Conservation (phyloP, 2,329 filamentous ascomycete genomes). For the Massarina eburnea region DNA sequence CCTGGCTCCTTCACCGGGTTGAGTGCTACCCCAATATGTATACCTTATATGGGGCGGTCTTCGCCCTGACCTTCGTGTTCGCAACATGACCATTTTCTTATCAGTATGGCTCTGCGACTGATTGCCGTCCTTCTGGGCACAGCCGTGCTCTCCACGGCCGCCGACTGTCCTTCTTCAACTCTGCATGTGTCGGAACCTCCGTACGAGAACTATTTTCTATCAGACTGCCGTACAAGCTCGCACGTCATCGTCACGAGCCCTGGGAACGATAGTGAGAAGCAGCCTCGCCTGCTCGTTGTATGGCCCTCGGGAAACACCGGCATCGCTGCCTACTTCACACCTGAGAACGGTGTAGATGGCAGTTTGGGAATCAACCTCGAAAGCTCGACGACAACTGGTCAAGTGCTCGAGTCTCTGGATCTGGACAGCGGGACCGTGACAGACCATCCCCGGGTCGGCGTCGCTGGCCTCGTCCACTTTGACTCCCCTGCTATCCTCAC, state of each 20-base stretch:
- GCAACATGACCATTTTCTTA: too few species aligned
- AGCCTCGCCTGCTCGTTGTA: constrained; percentile 60
- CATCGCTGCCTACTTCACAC: constrained; percentile 58
- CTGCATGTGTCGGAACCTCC: constrained; percentile 58
- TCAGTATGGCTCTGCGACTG: too few species aligned
- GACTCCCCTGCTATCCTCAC: constrained; percentile 60
- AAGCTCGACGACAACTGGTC: constrained; percentile 49
- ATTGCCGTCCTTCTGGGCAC: background rate
- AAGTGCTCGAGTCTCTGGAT: constrained; percentile 53
- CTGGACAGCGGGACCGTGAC: constrained; percentile 20
- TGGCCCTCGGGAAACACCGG: constrained; percentile 70
- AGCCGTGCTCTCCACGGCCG: constrained; percentile 1
- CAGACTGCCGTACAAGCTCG: constrained; percentile 61
- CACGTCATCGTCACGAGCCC: constrained; percentile 66
- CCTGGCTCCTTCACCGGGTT: too few species aligned
- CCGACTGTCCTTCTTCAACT: constrained; percentile 19
- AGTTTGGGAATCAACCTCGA: constrained; percentile 56
- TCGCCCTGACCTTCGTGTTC: too few species aligned
- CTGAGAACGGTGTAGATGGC: constrained; percentile 56
- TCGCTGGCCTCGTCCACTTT: constrained; percentile 57
- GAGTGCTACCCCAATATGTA: too few species aligned
- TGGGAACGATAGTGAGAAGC: constrained; percentile 56
- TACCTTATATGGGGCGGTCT: too few species aligned
- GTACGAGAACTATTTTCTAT: constrained; percentile 67
- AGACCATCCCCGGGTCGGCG: constrained; percentile 52